Base-by-base conservation (phyloP, 371 early-diverging fungal genomes). In the Rhizopus sp. region DNA sequence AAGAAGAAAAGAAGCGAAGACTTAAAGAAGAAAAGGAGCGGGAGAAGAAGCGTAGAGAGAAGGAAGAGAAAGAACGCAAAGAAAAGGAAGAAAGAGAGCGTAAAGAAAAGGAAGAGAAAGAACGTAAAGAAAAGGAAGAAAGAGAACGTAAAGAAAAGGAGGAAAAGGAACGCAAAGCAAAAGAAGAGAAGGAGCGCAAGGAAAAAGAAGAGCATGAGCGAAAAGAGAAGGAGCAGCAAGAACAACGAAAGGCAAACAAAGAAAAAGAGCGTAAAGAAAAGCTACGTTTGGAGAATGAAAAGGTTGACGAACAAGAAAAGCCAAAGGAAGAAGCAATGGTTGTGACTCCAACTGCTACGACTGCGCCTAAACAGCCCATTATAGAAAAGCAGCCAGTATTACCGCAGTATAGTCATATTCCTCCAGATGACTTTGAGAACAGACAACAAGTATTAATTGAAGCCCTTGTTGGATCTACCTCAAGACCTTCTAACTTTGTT, bases 21-120 rank as follows among this genome's bases (percentile, higher is more conserved):
- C 13, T 39, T 5, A 55, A 41, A 16, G 64, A 64, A 42, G 64
- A 64, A 31, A 64, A 55, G 30, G 52, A 64, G 16, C 59, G 60
- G 7, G 64, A 64, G 13, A 59, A 50, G 15, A 55, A 55, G 42
- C 55, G 51, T 34, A 63, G 54, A 45, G 58, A 53, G 35, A 83
- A 86, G 70, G 68, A 80, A 38, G 83, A 73, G 4, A 77, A 82
- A 48, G 75, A 72, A 46, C 81, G 78, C n/a, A n/a, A n/a, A n/a
- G n/a, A n/a, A n/a, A n/a, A n/a, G n/a, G n/a, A n/a, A n/a, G 53
- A 41, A 7, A 55, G 35, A 12, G 34, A 51, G 16, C 38, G 46
- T 0, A 59, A 30, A 38, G 52, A 51, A 44, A 45, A 59, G 31
- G 59, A 59, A 51, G 59, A 51, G 31, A 58, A 58, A 4, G 59